Evolutionary conservation across 2,329 filamentous ascomycete species (phyloP), one percentile per base, ranked within the genome.

Genomic region (Claviceps lovelessii): DNA sequence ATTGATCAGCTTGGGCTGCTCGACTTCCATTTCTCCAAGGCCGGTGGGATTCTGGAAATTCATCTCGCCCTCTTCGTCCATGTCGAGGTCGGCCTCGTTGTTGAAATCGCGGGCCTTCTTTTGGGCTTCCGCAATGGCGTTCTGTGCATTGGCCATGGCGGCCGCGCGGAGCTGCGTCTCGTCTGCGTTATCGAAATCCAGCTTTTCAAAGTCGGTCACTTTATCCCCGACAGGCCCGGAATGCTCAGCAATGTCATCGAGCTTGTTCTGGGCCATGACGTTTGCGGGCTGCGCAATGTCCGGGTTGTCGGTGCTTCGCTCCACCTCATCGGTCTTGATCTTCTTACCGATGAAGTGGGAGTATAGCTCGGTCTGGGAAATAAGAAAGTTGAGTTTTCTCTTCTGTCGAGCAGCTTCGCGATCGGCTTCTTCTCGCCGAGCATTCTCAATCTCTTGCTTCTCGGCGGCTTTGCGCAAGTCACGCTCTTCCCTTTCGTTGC

Each of bases 271-370:
- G 1, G 63, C 61, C 42, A 70, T 64, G 31, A 67, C 62, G 51
- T 73, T 65, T 72, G 9, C 73, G 52, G 78, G 74, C 51, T 77
- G 77, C 10, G 79, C 76, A 51, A 86, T 83, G 50, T 87, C 85
- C 8, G 83, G 83, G 64, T 90, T 89, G 64, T 93, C 88, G 28
- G 89, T 93, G 51, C 88, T 91, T 57, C 86, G 79, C 72, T 98
- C 90, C 50, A 95, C 89, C 66, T 97, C 90, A 62, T 93, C 86
- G 1, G 91, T 97, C 74, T 95, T 95, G 72, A 97, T 95, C 76
- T 98, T 98, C 75, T 95, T 95, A 68, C 93, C 91, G 63, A 98
- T 96, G 71, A 98, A 98, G 76, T 98, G 93, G 46, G 91, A 97
- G 76, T 98, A 98, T 52, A 98, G 79, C 68, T 98, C 93, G 0